Evolutionary conservation across 129 eudicot genomes (phyloP), one percentile per base, ranked within the genome.

Genomic region (Flaveria trinervia): DNA sequence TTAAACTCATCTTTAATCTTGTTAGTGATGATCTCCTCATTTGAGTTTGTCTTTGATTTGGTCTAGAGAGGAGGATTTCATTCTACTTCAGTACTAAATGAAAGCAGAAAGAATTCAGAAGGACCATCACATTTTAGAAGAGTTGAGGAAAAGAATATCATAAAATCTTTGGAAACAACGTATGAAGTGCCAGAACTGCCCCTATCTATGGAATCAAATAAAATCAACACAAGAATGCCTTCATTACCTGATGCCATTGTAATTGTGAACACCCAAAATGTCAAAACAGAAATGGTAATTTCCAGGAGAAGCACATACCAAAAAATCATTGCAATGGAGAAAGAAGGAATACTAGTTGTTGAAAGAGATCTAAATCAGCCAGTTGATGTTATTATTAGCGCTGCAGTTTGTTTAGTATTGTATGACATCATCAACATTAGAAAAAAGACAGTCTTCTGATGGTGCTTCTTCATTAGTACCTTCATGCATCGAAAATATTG

Each of bases 301-400:
- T 90, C 96, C 26, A 86, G 98, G 81, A 93, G 98, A 86, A 85
- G 81, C 86, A 88, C 97, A 65, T 93, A 93, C 80, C 89, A 85
- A 69, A 86, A 54, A 80, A 90, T 93, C 82, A 92, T 93, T 76
- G 88, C 86, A 59, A 41, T 93, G 86, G 98, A 93, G 89, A 87
- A 93, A 80, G 76, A 78, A 80, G 98, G 98, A 76, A 73, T 79
- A 76, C 96, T 87, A 70, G 89, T 93, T 62, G 88, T 87, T 36
- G 98, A 90, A 74, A 84, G 98, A 39, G 98, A 93, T 75, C 68
- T 93, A 45, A 69, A 43, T 86, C 79, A 86, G 46, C 91, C 96
- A 16, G 89, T 93, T 57, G 98, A 93, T 87, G 66, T 89, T 17
- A 85, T 90, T 59, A 62, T 93, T 71, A 84, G 82, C 81, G 86